Evolutionary conservation across 192 early-diverging fungal genomes (phyloP).

Genomic region (Coemansia sp.): DNA sequence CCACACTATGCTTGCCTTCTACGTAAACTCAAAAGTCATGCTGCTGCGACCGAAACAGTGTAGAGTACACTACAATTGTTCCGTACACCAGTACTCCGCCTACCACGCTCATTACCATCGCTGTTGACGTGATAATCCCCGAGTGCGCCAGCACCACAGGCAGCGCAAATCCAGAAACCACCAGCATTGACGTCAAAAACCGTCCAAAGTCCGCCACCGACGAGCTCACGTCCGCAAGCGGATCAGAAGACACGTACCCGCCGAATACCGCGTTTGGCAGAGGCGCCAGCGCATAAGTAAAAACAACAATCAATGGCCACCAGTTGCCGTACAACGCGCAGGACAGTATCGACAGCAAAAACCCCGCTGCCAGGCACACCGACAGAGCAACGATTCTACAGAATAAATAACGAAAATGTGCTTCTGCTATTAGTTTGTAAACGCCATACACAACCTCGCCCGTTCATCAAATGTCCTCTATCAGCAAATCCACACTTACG

Average conservation of each 20-base stretch:
- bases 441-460: too few species aligned
- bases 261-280: conserved; percentile 86
- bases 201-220: conserved; percentile 65
- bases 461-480: too few species aligned
- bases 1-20: too few species aligned
- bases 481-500: too few species aligned
- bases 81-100: conserved; percentile 93
- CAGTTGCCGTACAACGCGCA: conserved; percentile 95
- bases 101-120: conserved; percentile 86
- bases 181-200: conserved; percentile 88
- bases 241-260: conserved; percentile 66
- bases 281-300: conserved; percentile 89
- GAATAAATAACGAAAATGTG: background rate
- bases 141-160: conserved; percentile 82
- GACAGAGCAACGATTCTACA: conserved; percentile 77
- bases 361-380: conserved; percentile 87
- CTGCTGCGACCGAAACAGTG: conserved; percentile 39
- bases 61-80: conserved; percentile 67
- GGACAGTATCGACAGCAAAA: conserved; percentile 91
- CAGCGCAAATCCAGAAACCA: conserved; percentile 86
- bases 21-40: conserved; percentile 33
- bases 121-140: conserved; percentile 71
- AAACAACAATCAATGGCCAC: conserved; percentile 92
- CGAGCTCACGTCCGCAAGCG: conserved; percentile 64
- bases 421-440: too few species aligned